Evolutionary conservation across 495 filamentous ascomycete species (phyloP).

Genomic region (Neurospora terricola): DNA sequence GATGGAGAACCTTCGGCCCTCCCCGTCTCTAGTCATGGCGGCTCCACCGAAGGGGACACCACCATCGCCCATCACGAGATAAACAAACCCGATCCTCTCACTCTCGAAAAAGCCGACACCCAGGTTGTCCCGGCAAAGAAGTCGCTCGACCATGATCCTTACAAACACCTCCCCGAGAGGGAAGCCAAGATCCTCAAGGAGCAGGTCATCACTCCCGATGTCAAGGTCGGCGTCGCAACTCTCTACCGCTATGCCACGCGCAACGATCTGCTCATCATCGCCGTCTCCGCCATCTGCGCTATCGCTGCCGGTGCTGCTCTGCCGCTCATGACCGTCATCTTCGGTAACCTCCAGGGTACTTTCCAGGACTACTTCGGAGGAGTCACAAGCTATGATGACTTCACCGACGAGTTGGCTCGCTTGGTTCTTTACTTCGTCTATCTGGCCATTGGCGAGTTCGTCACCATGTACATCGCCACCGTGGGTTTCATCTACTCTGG

Average conservation of each 20-base stretch:
- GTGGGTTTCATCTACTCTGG: constrained; percentile 91
- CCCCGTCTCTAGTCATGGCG: constrained; percentile 24
- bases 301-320: constrained; percentile 73
- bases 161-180: constrained; percentile 42
- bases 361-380: constrained; percentile 57
- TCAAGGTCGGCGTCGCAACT: constrained; percentile 53
- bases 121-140: constrained; percentile 27
- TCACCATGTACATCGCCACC: constrained; percentile 69
- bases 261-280: constrained; percentile 65
- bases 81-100: not conserved
- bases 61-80: too few relatives aligned
- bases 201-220: constrained; percentile 60
- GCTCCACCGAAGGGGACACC: constrained; percentile 19
- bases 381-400: constrained; percentile 37
- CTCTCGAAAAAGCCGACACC: constrained; percentile 42
- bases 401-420: constrained; percentile 48
- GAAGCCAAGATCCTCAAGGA: constrained; percentile 58
- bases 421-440: constrained; percentile 86
- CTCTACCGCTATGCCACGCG: constrained; percentile 74
- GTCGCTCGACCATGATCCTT: constrained; percentile 37
- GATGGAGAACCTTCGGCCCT: constrained; percentile 10
- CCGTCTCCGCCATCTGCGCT: constrained; percentile 52
- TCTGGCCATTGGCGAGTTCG: constrained; percentile 76
- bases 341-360: constrained; percentile 62
- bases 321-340: constrained; percentile 82